phyloP scores from a whole-genome alignment of 768 basidiomycete species.

The Russula lepida region DNA sequence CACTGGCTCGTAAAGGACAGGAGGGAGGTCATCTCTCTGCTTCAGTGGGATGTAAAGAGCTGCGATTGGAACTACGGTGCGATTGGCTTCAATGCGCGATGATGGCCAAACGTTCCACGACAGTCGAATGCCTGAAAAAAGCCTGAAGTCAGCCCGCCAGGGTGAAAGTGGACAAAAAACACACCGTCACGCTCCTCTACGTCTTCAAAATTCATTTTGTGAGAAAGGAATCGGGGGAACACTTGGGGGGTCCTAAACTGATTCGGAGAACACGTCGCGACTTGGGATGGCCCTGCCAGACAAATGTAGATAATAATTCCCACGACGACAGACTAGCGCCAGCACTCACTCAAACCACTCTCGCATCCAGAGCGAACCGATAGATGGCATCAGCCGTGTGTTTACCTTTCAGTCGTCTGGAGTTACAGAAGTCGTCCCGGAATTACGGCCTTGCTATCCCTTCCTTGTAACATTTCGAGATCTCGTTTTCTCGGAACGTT shows the following conservation, averaged over 20 bases:
- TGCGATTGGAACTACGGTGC: constrained; percentile 97
- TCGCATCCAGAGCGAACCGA: not conserved
- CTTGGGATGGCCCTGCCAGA: not conserved
- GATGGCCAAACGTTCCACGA: constrained; percentile 99
- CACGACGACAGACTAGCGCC: no score
- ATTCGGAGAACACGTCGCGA: constrained; percentile 18
- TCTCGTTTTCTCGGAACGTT: not conserved
- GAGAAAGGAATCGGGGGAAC: not conserved
- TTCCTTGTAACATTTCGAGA: not conserved
- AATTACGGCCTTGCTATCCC: not conserved
- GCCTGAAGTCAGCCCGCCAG: not conserved
- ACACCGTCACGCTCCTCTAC: constrained; percentile 94
- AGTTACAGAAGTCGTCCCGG: not conserved
- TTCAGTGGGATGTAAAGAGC: constrained; percentile 96
- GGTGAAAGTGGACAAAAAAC: constrained; percentile 22
- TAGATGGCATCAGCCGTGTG: not conserved
- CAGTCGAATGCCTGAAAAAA: constrained; percentile 68
- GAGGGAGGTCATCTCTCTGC: constrained; percentile 86
- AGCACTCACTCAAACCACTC: not conserved
- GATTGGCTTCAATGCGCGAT: constrained; percentile 93
- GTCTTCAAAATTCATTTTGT: constrained; percentile 74
- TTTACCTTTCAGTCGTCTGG: not conserved
- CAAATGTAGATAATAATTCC: constrained; percentile 6
- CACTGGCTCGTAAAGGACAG: constrained; percentile 95
- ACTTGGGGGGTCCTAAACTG: not conserved